Percentiles rank a stretch among this genome's conserved stretches.
Evolutionary conservation across 2,329 filamentous ascomycete species (phyloP).

Genomic region (Diatrype stigma): DNA sequence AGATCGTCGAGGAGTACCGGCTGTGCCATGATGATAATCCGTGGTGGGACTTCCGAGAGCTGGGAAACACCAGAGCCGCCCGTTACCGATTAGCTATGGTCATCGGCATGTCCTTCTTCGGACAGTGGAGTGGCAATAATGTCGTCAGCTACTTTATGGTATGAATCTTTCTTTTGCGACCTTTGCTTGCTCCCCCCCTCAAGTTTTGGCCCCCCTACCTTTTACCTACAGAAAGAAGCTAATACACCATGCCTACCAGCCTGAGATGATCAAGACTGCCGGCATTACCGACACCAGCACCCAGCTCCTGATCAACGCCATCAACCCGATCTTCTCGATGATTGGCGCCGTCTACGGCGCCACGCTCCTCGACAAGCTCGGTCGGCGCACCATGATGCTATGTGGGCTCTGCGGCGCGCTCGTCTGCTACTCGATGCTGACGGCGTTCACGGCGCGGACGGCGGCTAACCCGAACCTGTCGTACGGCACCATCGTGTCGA

Average conservation of each 20-base stretch:
- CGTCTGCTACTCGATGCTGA: conserved; percentile 25
- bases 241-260: conserved; percentile 20
- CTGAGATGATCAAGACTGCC: conserved; percentile 37
- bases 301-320: conserved; percentile 38
- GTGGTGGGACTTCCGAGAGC: conserved; percentile 56
- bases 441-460: conserved; percentile 32
- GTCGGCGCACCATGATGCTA: conserved; percentile 36
- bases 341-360: conserved; percentile 36
- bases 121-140: conserved; percentile 43
- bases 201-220: neutral
- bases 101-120: conserved; percentile 49
- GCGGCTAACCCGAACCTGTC: conserved; percentile 28
- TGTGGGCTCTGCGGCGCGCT: conserved; percentile 29
- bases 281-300: conserved; percentile 35
- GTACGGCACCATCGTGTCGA: conserved; percentile 36
- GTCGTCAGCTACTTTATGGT: conserved; percentile 38
- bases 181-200: neutral
- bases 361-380: conserved; percentile 35
- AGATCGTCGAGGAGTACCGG: conserved; percentile 48
- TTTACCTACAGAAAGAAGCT: neutral
- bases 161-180: neutral
- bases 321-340: conserved; percentile 40
- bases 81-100: conserved; percentile 48
- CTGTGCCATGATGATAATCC: conserved; percentile 49
- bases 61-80: conserved; percentile 43